Conservation (phyloP, 495 filamentous ascomycete genomes). For the Pseudevernia furfuracea region DNA sequence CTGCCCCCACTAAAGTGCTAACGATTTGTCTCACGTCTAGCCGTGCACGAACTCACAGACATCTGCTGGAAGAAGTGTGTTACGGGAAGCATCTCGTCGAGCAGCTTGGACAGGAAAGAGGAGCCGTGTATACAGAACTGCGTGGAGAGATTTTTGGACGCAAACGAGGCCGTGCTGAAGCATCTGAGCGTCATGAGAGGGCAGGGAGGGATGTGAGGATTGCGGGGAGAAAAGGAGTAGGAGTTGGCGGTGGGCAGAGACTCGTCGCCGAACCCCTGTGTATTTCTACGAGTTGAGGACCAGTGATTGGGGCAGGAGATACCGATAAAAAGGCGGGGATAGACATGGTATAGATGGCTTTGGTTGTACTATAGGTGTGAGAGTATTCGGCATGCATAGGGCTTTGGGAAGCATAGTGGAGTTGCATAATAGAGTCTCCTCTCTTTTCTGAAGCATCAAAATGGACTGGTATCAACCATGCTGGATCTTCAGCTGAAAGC, state of each 20-base stretch:
- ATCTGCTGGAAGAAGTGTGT: slow-evolving; percentile 92
- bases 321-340: background rate
- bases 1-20: background rate
- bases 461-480: background rate
- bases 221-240: background rate
- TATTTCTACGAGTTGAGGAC: background rate
- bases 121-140: slow-evolving; percentile 81
- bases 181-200: slow-evolving; percentile 63
- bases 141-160: slow-evolving; percentile 87
- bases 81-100: slow-evolving; percentile 54
- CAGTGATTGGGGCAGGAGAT: background rate
- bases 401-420: background rate
- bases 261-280: background rate
- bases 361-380: background rate
- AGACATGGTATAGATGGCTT: background rate
- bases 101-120: slow-evolving; percentile 65
- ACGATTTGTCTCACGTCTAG: slow-evolving; percentile 33
- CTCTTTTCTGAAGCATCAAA: background rate
- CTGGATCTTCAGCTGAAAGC: background rate
- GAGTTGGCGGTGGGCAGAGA: background rate
- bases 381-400: background rate
- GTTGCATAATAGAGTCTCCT: background rate
- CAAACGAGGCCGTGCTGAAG: slow-evolving; percentile 69
- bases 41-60: slow-evolving; percentile 75
- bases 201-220: slow-evolving; percentile 15